Conservation (phyloP, 257 asterid species). For the Nicotiana otophora region DNA sequence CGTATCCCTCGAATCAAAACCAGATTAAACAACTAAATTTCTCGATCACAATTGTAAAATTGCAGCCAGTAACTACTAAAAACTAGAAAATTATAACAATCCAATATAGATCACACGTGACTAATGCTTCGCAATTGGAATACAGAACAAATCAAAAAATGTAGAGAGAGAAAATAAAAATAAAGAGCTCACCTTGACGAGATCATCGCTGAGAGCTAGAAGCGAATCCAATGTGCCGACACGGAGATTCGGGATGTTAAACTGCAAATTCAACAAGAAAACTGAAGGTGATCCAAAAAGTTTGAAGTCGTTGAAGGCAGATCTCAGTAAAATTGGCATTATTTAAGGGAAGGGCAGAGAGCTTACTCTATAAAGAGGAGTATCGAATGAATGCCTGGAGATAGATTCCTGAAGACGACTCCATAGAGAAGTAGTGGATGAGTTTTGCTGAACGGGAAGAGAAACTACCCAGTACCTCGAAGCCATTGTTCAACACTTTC, state of each 20-base stretch:
- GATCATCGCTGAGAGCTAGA: conserved; percentile 79
- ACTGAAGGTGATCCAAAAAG: not conserved
- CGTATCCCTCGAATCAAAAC: not conserved
- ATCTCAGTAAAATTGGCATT: conserved; percentile 17
- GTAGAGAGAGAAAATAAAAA: not conserved
- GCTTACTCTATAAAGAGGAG: conserved; percentile 81
- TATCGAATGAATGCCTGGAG: conserved; percentile 84
- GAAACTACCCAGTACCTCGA: conserved; percentile 93
- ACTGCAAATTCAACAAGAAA: conserved; percentile 35
- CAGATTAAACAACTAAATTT: not conserved
- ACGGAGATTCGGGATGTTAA: conserved; percentile 87
- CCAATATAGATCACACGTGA: not conserved
- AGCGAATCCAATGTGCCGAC: conserved; percentile 86
- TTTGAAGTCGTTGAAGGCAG: not conserved
- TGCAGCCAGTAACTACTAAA: not conserved
- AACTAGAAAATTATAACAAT: not conserved
- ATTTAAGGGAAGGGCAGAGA: not conserved
- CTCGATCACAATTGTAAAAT: not conserved
- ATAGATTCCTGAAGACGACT: conserved; percentile 85
- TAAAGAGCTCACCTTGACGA: conserved; percentile 47
- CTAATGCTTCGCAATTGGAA: conserved; percentile 8
- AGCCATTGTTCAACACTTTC: conserved; percentile 43
- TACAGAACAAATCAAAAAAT: conserved; percentile 3
- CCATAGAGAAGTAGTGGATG: conserved; percentile 65
- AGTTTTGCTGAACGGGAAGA: conserved; percentile 62